Evolutionary conservation across 305 asterid species (phyloP), one percentile per base, ranked within the genome.

Genomic region (Fraxinus albicans): DNA sequence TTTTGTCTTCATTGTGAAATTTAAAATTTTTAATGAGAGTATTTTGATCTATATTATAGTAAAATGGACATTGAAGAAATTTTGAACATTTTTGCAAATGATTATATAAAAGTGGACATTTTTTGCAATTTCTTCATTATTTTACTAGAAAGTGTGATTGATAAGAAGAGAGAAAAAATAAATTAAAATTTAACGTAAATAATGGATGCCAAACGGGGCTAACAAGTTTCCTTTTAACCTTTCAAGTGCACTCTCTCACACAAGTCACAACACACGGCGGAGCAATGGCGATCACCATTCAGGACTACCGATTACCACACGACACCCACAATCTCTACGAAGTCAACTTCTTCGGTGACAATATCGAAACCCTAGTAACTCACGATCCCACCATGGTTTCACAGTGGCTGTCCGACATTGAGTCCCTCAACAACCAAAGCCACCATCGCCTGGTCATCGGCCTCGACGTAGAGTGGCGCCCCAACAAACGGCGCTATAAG

Each of bases 391-490:
- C 53, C 80, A 36, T 70, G 81, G 84, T 82, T 1, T 27, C 84
- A 36, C 35, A 31, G 33, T 88, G 90, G 90, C 69, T 86, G 74
- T 42, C 74, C 86, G 84, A 58, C 53, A 27, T 83, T 69, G 55
- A n/a, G 23, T 15, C 33, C 47, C 77, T 36, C 35, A 50, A 83
- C 74, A 42, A 31, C 4, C 77, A n/a, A 63, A 58, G 79, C 53
- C 73, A 58, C 84, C 84, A 84, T 81, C 83, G 79, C 40, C 82
- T 80, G 13, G 58, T 80, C 36, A 77, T 83, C 81, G 88, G 90
- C 34, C 80, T 87, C 65, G 90, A 87, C 88, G 25, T 83, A 47
- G 90, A 88, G 60, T 88, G 89, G 90, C 84, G 87, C 3, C 90
- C 89, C 0, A 50, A 55, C 77, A 76, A 5, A 55, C 63, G 73